Evolutionary conservation across 1,139 yeast species (phyloP).

Genomic region (Taphrina wiesneri): DNA sequence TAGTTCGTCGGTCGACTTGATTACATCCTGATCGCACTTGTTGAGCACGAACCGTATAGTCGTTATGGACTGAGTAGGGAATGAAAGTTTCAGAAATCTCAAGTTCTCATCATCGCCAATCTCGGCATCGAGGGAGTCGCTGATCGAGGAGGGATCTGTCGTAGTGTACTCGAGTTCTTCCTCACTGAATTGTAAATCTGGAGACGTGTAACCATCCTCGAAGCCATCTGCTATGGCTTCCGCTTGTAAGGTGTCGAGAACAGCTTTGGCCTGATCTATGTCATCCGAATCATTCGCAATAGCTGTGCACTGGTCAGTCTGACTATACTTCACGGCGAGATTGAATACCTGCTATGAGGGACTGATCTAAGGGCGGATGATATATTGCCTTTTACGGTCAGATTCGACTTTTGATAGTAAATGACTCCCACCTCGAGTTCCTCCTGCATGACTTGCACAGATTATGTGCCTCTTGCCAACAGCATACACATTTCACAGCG

Average conservation of each 20-base stretch:
- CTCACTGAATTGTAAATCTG: slow-evolving; percentile 2
- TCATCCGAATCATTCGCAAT: slow-evolving; percentile 33
- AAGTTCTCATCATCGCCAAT: slow-evolving; percentile 23
- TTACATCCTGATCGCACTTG: slow-evolving; percentile 32
- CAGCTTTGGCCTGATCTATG: slow-evolving; percentile 26
- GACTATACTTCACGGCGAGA: neutral
- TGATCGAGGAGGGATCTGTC: neutral
- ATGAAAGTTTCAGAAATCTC: slow-evolving; percentile 31
- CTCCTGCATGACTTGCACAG: neutral
- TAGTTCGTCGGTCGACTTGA: slow-evolving; percentile 33
- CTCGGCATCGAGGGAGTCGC: slow-evolving; percentile 2
- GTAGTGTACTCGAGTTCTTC: neutral
- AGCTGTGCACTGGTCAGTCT: slow-evolving; percentile 12
- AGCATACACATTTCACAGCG: neutral
- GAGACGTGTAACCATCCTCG: neutral
- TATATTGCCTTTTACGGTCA: slow-evolving; percentile 13
- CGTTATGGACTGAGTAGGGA: slow-evolving; percentile 17
- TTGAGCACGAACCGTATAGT: slow-evolving; percentile 29
- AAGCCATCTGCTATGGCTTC: slow-evolving; percentile 25
- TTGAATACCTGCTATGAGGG: slow-evolving; percentile 21
- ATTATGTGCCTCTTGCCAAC: neutral
- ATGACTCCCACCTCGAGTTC: slow-evolving; percentile 19
- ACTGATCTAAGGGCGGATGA: slow-evolving; percentile 23
- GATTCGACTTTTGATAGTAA: neutral
- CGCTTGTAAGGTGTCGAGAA: slow-evolving; percentile 24